phyloP scores from a whole-genome alignment of 805 yeast genomes.

The Ogataea thermomethanolica region DNA sequence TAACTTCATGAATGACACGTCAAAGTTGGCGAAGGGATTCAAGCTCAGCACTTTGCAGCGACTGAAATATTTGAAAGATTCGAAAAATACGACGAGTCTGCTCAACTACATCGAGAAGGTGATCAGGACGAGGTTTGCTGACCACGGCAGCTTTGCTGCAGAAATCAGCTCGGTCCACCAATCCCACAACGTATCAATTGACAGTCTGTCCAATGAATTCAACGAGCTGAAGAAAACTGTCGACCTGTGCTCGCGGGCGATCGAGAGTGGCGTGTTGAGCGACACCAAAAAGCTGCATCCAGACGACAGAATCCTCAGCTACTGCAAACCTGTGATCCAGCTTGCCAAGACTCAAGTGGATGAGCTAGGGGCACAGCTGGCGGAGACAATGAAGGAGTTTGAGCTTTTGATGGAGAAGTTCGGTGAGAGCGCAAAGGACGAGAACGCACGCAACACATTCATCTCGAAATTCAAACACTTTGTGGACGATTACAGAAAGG shows the following conservation, averaged over 20 bases:
- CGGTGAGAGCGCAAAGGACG: constrained; percentile 62
- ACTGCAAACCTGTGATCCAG: constrained; percentile 40
- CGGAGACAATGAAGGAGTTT: constrained; percentile 48
- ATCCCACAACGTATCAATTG: constrained; percentile 60
- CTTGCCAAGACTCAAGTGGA: constrained; percentile 42
- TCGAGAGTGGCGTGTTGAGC: constrained; percentile 62
- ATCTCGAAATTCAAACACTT: constrained; percentile 61
- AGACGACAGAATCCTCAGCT: constrained; percentile 53
- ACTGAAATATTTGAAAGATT: constrained; percentile 68
- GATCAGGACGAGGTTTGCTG: constrained; percentile 63
- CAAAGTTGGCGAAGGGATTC: constrained; percentile 69
- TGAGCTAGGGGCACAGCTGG: constrained; percentile 47
- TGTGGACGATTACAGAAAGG: constrained; percentile 57
- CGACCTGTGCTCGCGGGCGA: constrained; percentile 48
- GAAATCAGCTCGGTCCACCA: constrained; percentile 53
- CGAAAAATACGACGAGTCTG: constrained; percentile 64
- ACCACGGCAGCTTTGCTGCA: constrained; percentile 54
- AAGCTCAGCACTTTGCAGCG: constrained; percentile 65
- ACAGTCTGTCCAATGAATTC: constrained; percentile 58
- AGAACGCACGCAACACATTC: constrained; percentile 54
- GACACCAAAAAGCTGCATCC: constrained; percentile 64
- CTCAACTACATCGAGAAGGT: constrained; percentile 72
- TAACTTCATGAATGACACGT: constrained; percentile 71
- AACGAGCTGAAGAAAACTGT: constrained; percentile 49
- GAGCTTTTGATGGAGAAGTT: constrained; percentile 62